A percentile compares a stretch with the other conserved stretches of the same genome.
Conservation (phyloP, 2,329 filamentous ascomycete genomes). For the Pyrenophora graminea region DNA sequence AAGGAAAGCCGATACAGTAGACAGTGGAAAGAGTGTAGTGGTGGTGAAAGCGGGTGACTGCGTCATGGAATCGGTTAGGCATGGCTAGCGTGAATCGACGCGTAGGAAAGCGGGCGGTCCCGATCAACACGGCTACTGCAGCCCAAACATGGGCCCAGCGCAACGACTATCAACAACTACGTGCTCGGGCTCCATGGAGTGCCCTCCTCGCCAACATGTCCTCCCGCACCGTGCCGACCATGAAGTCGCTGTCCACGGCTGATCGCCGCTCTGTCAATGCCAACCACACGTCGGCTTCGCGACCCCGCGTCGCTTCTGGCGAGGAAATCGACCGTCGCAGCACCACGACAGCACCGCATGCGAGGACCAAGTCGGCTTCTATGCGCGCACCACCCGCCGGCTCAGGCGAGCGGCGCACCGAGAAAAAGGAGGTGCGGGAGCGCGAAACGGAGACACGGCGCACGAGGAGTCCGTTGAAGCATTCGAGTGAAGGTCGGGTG, state of each 20-base stretch:
- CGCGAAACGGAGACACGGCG: slow-evolving; percentile 41
- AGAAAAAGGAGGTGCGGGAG: slow-evolving; percentile 44
- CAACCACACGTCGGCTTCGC: slow-evolving; percentile 38
- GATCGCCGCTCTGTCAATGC: slow-evolving; percentile 41
- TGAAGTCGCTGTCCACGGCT: slow-evolving; percentile 36
- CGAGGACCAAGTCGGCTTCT: slow-evolving; percentile 33
- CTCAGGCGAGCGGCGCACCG: slow-evolving; percentile 39
- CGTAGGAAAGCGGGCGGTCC: slow-evolving; percentile 18
- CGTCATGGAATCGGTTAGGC: slow-evolving; percentile 13
- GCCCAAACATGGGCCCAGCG: slow-evolving; percentile 21
- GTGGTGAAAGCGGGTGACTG: background rate
- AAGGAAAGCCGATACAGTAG: too few species aligned
- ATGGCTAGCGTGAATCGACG: slow-evolving; percentile 18
- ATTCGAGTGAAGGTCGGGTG: slow-evolving; percentile 37
- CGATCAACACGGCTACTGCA: slow-evolving; percentile 17
- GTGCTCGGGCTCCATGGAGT: slow-evolving; percentile 32
- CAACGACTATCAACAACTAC: slow-evolving; percentile 26
- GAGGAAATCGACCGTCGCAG: slow-evolving; percentile 38
- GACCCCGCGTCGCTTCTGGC: slow-evolving; percentile 45
- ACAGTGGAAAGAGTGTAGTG: too few species aligned
- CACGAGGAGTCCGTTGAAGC: slow-evolving; percentile 46
- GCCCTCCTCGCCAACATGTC: slow-evolving; percentile 35
- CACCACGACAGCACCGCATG: slow-evolving; percentile 31
- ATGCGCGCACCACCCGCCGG: slow-evolving; percentile 20
- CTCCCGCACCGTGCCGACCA: slow-evolving; percentile 36